These are phyloP conservation scores for Paraurostyla sp. DNA, from an alignment of 73 alveolate species.

Conservation along the genomic window DNA sequence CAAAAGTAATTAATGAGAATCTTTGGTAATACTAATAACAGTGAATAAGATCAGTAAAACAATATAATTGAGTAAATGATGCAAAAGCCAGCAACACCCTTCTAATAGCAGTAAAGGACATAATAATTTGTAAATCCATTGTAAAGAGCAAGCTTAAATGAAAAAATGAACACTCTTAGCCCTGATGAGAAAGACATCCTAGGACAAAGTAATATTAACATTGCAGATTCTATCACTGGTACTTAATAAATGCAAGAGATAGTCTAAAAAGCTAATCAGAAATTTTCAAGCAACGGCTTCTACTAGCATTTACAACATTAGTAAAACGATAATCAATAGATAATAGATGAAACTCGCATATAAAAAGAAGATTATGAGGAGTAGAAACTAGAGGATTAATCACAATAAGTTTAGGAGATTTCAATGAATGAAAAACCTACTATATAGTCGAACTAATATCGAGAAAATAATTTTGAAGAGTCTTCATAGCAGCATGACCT, in stretches of 20 bases:
- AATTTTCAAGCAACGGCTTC: constrained; percentile 24
- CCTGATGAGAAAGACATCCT: constrained; percentile 1
- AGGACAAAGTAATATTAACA: constrained; percentile 6
- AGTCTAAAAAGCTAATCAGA: neutral
- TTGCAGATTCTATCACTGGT: constrained; percentile 52
- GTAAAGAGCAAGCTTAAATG: constrained; percentile 10
- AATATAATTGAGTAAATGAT: neutral
- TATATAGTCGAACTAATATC: neutral
- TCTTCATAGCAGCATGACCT: neutral
- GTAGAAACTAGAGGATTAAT: neutral
- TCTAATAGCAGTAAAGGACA: neutral
- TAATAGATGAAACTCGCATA: neutral
- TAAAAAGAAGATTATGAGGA: neutral
- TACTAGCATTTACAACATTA: neutral
- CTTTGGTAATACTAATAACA: constrained; percentile 11
- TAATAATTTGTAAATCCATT: constrained; percentile 24
- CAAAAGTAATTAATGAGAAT: constrained; percentile 43
- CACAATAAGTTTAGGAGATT: neutral
- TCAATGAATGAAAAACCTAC: constrained; percentile 28
- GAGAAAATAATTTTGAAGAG: neutral
- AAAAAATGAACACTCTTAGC: neutral
- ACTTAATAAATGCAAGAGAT: neutral
- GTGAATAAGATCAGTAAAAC: neutral
- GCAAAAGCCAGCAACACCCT: constrained; percentile 19
- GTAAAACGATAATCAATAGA: neutral